Percentiles rank a stretch among this genome's conserved stretches.
phyloP scores from a whole-genome alignment of 176 grass and related monocot genomes.

The Dendrocalamus sinicus region DNA sequence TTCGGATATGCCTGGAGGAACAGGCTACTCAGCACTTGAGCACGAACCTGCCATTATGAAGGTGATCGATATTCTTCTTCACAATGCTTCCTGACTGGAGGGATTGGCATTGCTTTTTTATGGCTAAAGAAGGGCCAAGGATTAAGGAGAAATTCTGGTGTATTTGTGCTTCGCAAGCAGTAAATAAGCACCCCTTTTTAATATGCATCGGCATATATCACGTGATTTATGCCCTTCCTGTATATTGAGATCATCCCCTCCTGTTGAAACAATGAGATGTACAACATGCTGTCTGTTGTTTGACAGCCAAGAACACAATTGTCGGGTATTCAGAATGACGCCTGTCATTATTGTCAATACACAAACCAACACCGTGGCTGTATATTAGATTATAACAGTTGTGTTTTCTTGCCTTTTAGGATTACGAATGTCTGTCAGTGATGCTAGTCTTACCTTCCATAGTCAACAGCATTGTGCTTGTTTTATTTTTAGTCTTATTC shows the following conservation, averaged over 20 bases:
- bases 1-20: conserved; percentile 85
- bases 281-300: not conserved
- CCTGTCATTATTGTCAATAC: not conserved
- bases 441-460: not conserved
- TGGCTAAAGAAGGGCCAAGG: not conserved
- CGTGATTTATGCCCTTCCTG: not conserved
- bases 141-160: not conserved
- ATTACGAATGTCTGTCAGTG: not conserved
- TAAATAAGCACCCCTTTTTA: not conserved
- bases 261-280: not conserved
- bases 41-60: not conserved
- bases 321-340: not conserved
- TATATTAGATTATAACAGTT: not conserved
- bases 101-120: not conserved
- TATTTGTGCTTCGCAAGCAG: conserved; percentile 2
- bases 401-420: not conserved
- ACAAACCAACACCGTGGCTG: not conserved
- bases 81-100: not conserved
- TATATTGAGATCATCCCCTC: not conserved
- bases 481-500: not conserved
- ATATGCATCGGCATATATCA: not conserved
- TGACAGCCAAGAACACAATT: not conserved
- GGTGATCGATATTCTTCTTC: not conserved
- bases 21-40: conserved; percentile 80
- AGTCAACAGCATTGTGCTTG: not conserved